These are phyloP conservation scores for Pestalotiopsis sp. DNA, from an alignment of 2,329 filamentous ascomycete genomes.

Conservation along the genomic window DNA sequence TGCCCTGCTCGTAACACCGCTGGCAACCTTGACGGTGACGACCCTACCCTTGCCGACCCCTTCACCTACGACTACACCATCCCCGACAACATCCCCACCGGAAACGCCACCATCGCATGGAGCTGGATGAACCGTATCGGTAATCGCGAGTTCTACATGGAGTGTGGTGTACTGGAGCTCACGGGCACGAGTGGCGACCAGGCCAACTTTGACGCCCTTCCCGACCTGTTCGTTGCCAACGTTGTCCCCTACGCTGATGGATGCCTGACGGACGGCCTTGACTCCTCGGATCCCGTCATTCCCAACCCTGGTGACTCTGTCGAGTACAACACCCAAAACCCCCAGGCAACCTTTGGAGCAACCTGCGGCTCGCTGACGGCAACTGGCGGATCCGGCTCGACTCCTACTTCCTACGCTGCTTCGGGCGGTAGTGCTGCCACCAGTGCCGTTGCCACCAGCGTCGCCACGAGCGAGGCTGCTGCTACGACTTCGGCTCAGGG, in stretches of 20 bases:
- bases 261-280: background rate
- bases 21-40: constrained; percentile 60
- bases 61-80: constrained; percentile 71
- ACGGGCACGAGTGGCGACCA: constrained; percentile 53
- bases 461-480: constrained; percentile 20
- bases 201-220: constrained; percentile 63
- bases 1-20: constrained; percentile 66
- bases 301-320: constrained; percentile 66
- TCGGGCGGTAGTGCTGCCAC: constrained; percentile 13
- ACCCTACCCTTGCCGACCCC: constrained; percentile 43
- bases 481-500: constrained; percentile 32
- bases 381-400: constrained; percentile 15
- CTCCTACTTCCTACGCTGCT: constrained; percentile 13
- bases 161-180: constrained; percentile 79
- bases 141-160: constrained; percentile 98
- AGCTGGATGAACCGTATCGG: constrained; percentile 94
- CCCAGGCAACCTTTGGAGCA: constrained; percentile 28
- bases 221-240: constrained; percentile 78
- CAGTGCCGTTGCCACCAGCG: constrained; percentile 21
- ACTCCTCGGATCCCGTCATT: constrained; percentile 61
- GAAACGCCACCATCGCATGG: constrained; percentile 84
- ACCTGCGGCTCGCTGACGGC: constrained; percentile 23
- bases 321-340: constrained; percentile 46
- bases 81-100: constrained; percentile 71
- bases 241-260: constrained; percentile 35